These are phyloP conservation scores for Amphicarpaea edgeworthii DNA, from an alignment of 306 rosid species.

Conservation along the genomic window DNA sequence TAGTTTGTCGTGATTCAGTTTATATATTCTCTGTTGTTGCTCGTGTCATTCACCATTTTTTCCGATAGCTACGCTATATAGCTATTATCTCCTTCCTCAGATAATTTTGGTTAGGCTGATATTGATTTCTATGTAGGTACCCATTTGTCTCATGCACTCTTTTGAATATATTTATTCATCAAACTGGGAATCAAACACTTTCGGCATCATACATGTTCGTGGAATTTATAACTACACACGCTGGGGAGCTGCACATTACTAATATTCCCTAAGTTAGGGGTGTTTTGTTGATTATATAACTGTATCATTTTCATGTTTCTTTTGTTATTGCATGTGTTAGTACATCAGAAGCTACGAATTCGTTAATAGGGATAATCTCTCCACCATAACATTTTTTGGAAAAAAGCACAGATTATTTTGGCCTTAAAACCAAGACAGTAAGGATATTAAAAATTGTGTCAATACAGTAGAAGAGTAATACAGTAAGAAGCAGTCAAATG, in stretches of 20 bases:
- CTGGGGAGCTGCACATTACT: constrained; percentile 27
- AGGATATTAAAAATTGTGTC: constrained; percentile 19
- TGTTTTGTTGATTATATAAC: constrained; percentile 13
- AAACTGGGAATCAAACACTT: constrained; percentile 21
- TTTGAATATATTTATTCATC: constrained; percentile 20
- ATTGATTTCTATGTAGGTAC: constrained; percentile 33
- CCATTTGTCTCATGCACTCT: background rate
- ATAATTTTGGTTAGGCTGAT: constrained; percentile 19
- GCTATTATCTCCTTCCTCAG: background rate
- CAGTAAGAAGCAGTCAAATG: too few species aligned
- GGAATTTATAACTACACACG: constrained; percentile 30
- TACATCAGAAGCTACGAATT: constrained; percentile 38
- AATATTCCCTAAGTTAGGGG: constrained; percentile 41
- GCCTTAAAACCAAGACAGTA: background rate
- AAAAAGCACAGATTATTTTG: constrained; percentile 7
- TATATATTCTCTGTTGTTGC: constrained; percentile 10
- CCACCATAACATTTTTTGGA: constrained; percentile 21
- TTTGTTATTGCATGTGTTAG: background rate
- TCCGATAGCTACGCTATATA: background rate
- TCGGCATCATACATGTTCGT: constrained; percentile 2
- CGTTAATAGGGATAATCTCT: constrained; percentile 7
- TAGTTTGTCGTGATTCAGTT: background rate
- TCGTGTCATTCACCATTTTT: background rate
- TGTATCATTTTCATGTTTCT: constrained; percentile 19
- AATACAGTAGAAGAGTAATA: too few species aligned